These are phyloP conservation scores for Akanthomyces dipterigenus DNA, from an alignment of 2,329 filamentous ascomycete species.

Conservation along the genomic window DNA sequence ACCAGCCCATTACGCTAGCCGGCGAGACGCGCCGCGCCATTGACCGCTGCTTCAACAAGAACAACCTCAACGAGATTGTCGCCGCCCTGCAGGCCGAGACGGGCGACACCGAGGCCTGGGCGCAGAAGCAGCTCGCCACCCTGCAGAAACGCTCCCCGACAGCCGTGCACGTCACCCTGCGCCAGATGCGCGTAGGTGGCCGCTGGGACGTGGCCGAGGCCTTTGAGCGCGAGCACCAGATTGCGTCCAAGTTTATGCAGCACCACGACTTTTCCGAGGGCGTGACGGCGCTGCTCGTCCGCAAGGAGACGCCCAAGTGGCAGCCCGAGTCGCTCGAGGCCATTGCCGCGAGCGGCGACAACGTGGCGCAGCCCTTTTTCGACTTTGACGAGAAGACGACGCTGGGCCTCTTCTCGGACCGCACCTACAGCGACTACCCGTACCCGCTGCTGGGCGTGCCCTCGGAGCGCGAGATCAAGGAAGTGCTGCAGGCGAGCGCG, in stretches of 20 bases:
- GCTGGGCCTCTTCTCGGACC: conserved; percentile 55
- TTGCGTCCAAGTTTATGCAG: conserved; percentile 82
- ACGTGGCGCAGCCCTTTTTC: conserved; percentile 65
- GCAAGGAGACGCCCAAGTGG: conserved; percentile 68
- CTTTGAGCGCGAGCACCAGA: conserved; percentile 78
- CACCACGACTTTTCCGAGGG: conserved; percentile 89
- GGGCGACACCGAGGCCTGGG: conserved; percentile 62
- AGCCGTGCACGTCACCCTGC: conserved; percentile 74
- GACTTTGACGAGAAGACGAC: conserved; percentile 34
- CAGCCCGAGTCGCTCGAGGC: conserved; percentile 65
- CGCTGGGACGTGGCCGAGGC: conserved; percentile 77
- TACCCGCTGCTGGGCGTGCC: conserved; percentile 65
- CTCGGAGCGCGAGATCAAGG: conserved; percentile 54
- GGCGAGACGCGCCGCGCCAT: conserved; percentile 72
- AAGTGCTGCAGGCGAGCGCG: conserved; percentile 32
- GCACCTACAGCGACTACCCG: conserved; percentile 68
- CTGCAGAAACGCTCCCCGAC: conserved; percentile 77
- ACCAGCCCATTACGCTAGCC: conserved; percentile 59
- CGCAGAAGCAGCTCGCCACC: conserved; percentile 66
- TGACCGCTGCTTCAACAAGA: conserved; percentile 71
- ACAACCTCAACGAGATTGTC: conserved; percentile 64
- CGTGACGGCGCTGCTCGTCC: conserved; percentile 72
- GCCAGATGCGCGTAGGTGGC: conserved; percentile 70
- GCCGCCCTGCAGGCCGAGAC: conserved; percentile 51
- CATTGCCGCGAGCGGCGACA: conserved; percentile 45